Percentiles rank a stretch among this genome's conserved stretches.
phyloP scores from a whole-genome alignment of 192 early-diverging fungal species.

The Linnemannia exigua region DNA sequence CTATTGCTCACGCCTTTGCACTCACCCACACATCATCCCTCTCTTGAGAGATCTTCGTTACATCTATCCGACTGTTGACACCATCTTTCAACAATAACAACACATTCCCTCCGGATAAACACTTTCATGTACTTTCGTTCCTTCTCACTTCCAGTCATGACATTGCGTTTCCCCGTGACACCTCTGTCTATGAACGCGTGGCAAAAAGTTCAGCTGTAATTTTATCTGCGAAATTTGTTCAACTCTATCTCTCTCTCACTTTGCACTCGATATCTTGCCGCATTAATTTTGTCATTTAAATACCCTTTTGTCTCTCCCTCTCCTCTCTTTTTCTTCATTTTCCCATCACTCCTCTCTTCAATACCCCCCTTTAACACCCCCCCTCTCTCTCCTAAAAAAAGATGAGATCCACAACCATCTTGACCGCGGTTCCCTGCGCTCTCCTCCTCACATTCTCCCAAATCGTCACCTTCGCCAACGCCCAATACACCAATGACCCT shows the following conservation, averaged over 20 bases:
- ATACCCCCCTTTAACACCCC: not conserved
- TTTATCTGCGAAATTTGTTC: no score
- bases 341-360: not conserved
- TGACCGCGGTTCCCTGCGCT: constrained; percentile 19
- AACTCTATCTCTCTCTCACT: not conserved
- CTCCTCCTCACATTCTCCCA: constrained; percentile 39
- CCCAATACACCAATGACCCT: not conserved
- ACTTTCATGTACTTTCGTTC: not conserved
- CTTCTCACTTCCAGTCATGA: not conserved
- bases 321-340: not conserved
- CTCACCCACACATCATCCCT: not conserved
- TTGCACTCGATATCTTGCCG: not conserved
- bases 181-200: not conserved
- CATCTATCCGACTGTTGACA: not conserved
- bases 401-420: constrained; percentile 29
- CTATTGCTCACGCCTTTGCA: not conserved
- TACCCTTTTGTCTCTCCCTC: not conserved
- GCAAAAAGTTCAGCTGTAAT: no score
- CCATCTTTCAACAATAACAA: not conserved
- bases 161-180: no score
- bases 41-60: not conserved
- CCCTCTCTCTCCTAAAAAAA: not conserved
- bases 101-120: not conserved
- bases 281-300: not conserved
- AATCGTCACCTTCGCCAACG: constrained; percentile 4